phyloP scores from a whole-genome alignment of 805 yeast species.

The Yamadazyma scolyti region DNA sequence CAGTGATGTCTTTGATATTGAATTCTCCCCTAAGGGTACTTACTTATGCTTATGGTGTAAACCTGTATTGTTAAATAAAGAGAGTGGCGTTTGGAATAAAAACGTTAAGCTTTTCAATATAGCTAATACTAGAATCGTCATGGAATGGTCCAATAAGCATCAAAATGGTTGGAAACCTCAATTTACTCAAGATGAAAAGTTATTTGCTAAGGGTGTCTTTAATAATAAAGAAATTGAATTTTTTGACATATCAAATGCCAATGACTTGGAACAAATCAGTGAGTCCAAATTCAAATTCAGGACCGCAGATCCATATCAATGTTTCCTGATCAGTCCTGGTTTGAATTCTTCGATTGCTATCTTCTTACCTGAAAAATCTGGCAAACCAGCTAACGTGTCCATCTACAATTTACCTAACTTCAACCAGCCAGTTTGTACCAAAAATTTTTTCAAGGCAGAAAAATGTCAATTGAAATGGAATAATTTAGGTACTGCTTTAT shows the following conservation, averaged over 20 bases:
- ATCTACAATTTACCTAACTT: constrained; percentile 79
- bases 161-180: constrained; percentile 95
- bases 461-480: constrained; percentile 93
- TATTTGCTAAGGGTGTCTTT: constrained; percentile 52
- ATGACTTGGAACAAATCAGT: constrained; percentile 27
- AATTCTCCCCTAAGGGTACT: constrained; percentile 85
- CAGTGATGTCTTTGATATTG: constrained; percentile 72
- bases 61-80: constrained; percentile 62
- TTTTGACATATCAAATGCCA: constrained; percentile 43
- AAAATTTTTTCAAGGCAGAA: constrained; percentile 94
- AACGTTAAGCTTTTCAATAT: constrained; percentile 78
- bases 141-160: constrained; percentile 69
- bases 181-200: constrained; percentile 75
- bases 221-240: constrained; percentile 65
- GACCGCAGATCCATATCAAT: constrained; percentile 48
- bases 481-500: constrained; percentile 84
- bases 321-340: constrained; percentile 78
- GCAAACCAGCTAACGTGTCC: constrained; percentile 85
- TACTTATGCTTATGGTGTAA: constrained; percentile 87
- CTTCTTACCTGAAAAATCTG: constrained; percentile 80
- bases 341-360: constrained; percentile 86
- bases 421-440: constrained; percentile 74
- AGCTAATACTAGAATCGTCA: constrained; percentile 42
- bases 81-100: constrained; percentile 68
- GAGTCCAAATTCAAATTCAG: constrained; percentile 59